Conservation (phyloP, 2,329 filamentous ascomycete species). For the Lasiodiplodia gonubiensis region DNA sequence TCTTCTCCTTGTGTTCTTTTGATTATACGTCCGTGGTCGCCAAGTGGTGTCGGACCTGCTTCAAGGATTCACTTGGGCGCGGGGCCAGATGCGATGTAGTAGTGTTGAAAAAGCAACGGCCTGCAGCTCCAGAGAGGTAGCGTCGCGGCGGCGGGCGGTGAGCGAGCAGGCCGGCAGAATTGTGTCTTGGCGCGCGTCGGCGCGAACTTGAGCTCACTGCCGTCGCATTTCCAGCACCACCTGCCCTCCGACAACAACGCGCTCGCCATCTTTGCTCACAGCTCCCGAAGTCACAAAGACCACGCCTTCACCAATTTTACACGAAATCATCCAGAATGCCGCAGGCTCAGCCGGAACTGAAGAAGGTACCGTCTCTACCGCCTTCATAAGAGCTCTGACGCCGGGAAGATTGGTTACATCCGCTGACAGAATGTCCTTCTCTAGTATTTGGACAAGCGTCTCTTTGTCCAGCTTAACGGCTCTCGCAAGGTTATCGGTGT, state of each 20-base stretch:
- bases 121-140: conserved; percentile 12
- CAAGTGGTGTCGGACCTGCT: not conserved
- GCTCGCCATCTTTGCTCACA: not conserved
- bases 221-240: conserved; percentile 14
- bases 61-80: not conserved
- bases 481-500: conserved; percentile 96
- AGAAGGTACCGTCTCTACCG: conserved; percentile 71
- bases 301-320: not conserved
- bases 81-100: not conserved
- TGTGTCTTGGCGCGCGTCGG: conserved; percentile 19
- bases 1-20: not conserved
- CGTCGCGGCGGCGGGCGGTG: conserved; percentile 17
- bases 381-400: not conserved
- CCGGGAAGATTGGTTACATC: not conserved
- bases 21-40: not conserved
- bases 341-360: conserved; percentile 97
- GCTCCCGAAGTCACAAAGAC: not conserved
- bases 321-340: conserved; percentile 71
- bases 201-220: conserved; percentile 25
- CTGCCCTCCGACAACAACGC: not conserved
- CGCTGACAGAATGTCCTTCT: conserved; percentile 1
- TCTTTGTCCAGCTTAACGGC: conserved; percentile 97
- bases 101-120: conserved; percentile 1
- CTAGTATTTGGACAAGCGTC: conserved; percentile 98
- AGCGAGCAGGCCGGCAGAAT: conserved; percentile 9